Evolutionary conservation across 2,329 filamentous ascomycete genomes (phyloP), one percentile per base, ranked within the genome.

Genomic region (Endocalyx cinctus): DNA sequence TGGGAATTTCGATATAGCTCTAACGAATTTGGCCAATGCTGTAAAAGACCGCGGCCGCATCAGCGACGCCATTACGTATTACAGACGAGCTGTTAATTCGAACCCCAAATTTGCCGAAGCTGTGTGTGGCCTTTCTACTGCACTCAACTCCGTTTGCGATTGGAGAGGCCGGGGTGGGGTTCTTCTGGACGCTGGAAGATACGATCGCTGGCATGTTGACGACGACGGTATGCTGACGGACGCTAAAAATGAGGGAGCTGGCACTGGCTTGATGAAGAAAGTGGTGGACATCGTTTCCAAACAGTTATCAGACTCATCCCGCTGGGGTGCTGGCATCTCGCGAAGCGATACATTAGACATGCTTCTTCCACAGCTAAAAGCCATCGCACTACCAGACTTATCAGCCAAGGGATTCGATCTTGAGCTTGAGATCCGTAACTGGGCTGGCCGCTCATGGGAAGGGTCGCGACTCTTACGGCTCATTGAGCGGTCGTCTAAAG

Each of bases 91-190:
- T 25, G 90, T 98, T 8, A 73, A 75, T 20, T 80, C 89, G n/a
- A 98, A 92, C 48, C 90, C 92, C 0, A 84, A 94, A 20, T 98
- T 98, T 62, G 87, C 92, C 1, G 92, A 98, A 63, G 92, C 92
- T 6, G 90, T 98, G 1, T 98, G 92, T 58, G 92, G 92, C 6
- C 72, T 98, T 33, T 89, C 88, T 2, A 97, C 94, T 38, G 90
- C 92, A 2, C 68, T 98, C 32, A 97, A 96, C 55, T 97, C 92
- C 6, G 89, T 98, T 5, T 98, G 92, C 56, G 85, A 90, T 52
- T 98, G 92, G 92, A 76, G 77, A 50, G 87, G 87, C 18, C 79
- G 92, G 43, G 92, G 92, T 40, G 92, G 92, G 2, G 82, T 94
- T 28, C 70, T 86, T 17, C 73, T 86, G n/a, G 73, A 81, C 33